phyloP scores from a whole-genome alignment of 495 filamentous ascomycete genomes.

The Talaromyces liani region DNA sequence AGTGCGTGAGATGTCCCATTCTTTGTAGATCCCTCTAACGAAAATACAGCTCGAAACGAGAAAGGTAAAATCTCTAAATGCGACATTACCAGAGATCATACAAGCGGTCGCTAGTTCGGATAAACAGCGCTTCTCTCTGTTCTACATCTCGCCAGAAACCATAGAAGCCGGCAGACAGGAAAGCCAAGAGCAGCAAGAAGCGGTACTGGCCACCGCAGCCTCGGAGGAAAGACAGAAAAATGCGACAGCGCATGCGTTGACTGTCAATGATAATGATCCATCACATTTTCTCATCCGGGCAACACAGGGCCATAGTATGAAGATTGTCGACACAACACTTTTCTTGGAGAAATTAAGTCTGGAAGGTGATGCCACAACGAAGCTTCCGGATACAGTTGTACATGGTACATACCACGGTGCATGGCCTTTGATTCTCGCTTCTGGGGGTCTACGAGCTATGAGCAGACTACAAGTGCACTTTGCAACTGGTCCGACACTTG shows the following conservation, averaged over 20 bases:
- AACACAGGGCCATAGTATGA: slow-evolving; percentile 75
- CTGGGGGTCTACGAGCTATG: slow-evolving; percentile 76
- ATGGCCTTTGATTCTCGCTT: slow-evolving; percentile 63
- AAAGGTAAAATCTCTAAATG: slow-evolving; percentile 58
- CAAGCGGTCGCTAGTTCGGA: slow-evolving; percentile 66
- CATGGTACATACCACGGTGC: slow-evolving; percentile 80
- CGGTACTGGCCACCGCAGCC: slow-evolving; percentile 7
- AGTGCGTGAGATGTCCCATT: slow-evolving; percentile 44
- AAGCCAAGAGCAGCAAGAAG: slow-evolving; percentile 9
- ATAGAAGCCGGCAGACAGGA: slow-evolving; percentile 11
- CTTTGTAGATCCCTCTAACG: slow-evolving; percentile 3
- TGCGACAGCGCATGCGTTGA: slow-evolving; percentile 24
- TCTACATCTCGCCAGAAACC: slow-evolving; percentile 33
- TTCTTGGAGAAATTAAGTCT: slow-evolving; percentile 59
- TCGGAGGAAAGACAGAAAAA: slow-evolving; percentile 14
- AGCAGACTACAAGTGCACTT: slow-evolving; percentile 81
- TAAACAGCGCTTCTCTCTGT: slow-evolving; percentile 79
- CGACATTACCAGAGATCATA: slow-evolving; percentile 67
- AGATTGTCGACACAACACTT: slow-evolving; percentile 55
- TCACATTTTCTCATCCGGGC: slow-evolving; percentile 82
- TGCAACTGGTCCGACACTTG: slow-evolving; percentile 55
- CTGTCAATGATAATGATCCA: slow-evolving; percentile 37
- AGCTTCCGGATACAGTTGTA: slow-evolving; percentile 57
- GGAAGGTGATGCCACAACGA: slow-evolving; percentile 7
- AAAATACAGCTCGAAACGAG: slow-evolving; percentile 56